Evolutionary conservation across 257 asterid genomes (phyloP).

Genomic region (Salvia splendens): DNA sequence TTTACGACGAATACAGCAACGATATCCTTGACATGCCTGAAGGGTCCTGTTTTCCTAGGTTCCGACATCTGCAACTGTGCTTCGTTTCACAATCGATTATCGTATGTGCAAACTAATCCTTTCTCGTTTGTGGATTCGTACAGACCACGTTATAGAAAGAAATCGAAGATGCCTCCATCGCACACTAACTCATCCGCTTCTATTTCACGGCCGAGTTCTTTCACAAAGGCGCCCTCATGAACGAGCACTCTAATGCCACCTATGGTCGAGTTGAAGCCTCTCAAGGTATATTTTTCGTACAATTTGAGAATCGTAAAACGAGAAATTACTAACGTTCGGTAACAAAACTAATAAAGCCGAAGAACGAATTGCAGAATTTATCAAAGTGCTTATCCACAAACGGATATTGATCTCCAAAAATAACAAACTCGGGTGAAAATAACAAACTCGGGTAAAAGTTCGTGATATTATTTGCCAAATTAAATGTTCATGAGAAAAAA

Average conservation of each 20-base stretch:
- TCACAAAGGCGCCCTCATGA: slow-evolving; percentile 53
- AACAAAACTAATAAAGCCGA: no score
- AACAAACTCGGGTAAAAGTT: no score
- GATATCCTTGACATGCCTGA: slow-evolving; percentile 93
- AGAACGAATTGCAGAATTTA: no score
- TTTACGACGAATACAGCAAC: slow-evolving; percentile 91
- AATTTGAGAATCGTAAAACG: not conserved
- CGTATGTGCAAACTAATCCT: not conserved
- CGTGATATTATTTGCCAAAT: no score
- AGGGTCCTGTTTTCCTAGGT: slow-evolving; percentile 98
- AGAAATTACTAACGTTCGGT: slow-evolving; percentile 6
- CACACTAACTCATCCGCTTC: slow-evolving; percentile 49
- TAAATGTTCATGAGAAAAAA: no score
- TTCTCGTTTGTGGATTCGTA: slow-evolving; percentile 20
- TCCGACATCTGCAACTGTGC: not conserved
- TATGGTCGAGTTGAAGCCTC: slow-evolving; percentile 78
- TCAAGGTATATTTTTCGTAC: slow-evolving; percentile 57
- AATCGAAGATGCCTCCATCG: slow-evolving; percentile 33
- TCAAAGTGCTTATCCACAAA: no score
- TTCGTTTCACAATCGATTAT: slow-evolving; percentile 1
- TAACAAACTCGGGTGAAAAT: no score
- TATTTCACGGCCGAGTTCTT: slow-evolving; percentile 55
- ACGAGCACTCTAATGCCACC: slow-evolving; percentile 47
- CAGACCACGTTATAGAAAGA: slow-evolving; percentile 74
- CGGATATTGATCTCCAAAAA: no score